phyloP scores from a whole-genome alignment of 371 early-diverging fungal genomes.

The Rhizopus stolonifer region DNA sequence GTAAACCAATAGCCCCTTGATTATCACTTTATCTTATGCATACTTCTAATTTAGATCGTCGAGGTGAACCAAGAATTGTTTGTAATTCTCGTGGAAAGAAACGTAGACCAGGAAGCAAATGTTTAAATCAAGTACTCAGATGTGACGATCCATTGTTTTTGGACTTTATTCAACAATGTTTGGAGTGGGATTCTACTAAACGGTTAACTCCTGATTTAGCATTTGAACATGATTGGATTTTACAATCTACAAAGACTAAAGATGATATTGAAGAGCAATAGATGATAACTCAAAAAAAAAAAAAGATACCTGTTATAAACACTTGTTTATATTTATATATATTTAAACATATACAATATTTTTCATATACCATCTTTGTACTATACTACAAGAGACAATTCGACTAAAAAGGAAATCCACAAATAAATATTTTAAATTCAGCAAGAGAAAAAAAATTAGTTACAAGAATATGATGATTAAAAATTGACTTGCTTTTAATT shows the following conservation, averaged over 20 bases:
- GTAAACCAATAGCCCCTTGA: conserved; percentile 32
- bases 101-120: conserved; percentile 77
- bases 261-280: neutral
- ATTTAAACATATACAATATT: too few species aligned
- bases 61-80: conserved; percentile 68
- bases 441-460: too few species aligned
- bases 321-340: too few species aligned
- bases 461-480: too few species aligned
- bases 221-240: conserved; percentile 76
- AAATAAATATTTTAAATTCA: too few species aligned
- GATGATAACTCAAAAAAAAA: neutral
- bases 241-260: conserved; percentile 24
- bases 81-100: conserved; percentile 88
- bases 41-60: conserved; percentile 53
- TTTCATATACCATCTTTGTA: too few species aligned
- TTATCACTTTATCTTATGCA: neutral
- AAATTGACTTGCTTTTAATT: too few species aligned
- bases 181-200: conserved; percentile 90
- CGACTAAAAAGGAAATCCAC: too few species aligned
- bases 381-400: too few species aligned
- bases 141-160: conserved; percentile 75
- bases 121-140: conserved; percentile 68
- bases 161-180: conserved; percentile 82
- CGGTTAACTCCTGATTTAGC: conserved; percentile 90
- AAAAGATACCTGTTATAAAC: neutral